Evolutionary conservation across 768 basidiomycete species (phyloP).

Genomic region (Cystobasidium ongulense): DNA sequence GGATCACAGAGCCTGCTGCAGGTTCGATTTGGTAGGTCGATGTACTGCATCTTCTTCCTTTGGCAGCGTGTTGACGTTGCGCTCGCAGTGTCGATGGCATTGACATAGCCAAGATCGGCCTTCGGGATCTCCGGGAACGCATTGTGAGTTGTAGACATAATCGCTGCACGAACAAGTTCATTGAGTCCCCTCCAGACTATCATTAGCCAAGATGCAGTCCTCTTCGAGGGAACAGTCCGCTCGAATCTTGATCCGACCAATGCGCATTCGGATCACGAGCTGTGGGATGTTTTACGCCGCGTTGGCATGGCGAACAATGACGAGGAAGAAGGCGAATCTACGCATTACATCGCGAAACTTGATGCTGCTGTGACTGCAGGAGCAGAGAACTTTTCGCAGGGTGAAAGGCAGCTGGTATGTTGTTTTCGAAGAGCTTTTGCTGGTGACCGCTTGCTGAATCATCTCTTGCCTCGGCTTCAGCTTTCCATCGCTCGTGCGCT

Average conservation of each 20-base stretch:
- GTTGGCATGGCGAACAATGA: slow-evolving; percentile 38
- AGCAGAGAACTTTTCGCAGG: slow-evolving; percentile 47
- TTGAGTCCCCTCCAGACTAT: slow-evolving; percentile 53
- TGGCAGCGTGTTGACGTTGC: neutral
- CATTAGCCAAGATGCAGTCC: slow-evolving; percentile 63
- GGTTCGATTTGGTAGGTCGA: slow-evolving; percentile 47
- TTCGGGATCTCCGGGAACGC: slow-evolving; percentile 54
- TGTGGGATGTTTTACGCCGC: slow-evolving; percentile 40
- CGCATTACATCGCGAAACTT: slow-evolving; percentile 36
- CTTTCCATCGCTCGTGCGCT: slow-evolving; percentile 42
- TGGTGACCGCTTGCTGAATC: neutral
- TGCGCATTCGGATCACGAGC: slow-evolving; percentile 37
- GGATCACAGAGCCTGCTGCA: slow-evolving; percentile 46
- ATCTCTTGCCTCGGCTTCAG: slow-evolving; percentile 2
- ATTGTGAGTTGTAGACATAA: neutral
- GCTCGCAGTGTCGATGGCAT: slow-evolving; percentile 45
- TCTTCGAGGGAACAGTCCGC: slow-evolving; percentile 64
- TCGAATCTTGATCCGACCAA: slow-evolving; percentile 62
- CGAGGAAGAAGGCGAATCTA: neutral
- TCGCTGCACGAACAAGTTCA: neutral
- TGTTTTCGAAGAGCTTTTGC: slow-evolving; percentile 36
- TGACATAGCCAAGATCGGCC: slow-evolving; percentile 45
- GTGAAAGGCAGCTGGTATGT: slow-evolving; percentile 49
- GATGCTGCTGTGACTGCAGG: slow-evolving; percentile 46
- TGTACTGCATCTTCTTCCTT: no score